Evolutionary conservation across 352 stramenopile genomes (phyloP).

Genomic region (Globisporangium carolinianum): DNA sequence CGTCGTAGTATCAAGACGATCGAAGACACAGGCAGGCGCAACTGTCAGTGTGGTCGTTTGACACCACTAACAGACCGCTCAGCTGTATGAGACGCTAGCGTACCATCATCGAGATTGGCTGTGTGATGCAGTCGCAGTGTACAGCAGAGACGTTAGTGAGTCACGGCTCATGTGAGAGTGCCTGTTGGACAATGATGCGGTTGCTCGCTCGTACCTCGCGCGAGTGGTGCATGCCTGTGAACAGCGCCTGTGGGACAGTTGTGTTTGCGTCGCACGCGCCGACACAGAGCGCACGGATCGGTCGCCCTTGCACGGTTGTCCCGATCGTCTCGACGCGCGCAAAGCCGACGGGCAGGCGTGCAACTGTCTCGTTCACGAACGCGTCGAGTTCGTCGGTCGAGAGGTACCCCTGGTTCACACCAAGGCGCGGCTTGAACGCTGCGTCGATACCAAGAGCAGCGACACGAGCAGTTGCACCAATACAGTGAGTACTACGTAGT

Average conservation of each 20-base stretch:
- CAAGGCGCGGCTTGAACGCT: slow-evolving; percentile 47
- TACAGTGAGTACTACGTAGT: too few species aligned
- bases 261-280: slow-evolving; percentile 29
- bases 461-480: background rate
- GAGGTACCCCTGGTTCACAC: slow-evolving; percentile 54
- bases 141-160: background rate
- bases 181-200: background rate
- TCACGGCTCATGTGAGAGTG: background rate
- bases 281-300: slow-evolving; percentile 61
- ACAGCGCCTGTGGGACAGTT: slow-evolving; percentile 50
- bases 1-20: background rate
- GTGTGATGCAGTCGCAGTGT: background rate
- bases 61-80: too few species aligned
- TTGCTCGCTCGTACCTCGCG: slow-evolving; percentile 38
- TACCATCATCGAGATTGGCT: slow-evolving; percentile 88
- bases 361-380: slow-evolving; percentile 39
- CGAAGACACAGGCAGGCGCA: background rate
- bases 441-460: background rate
- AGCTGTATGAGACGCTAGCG: background rate
- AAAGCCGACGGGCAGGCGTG: slow-evolving; percentile 29
- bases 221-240: slow-evolving; percentile 80
- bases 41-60: background rate
- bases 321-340: slow-evolving; percentile 53
- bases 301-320: slow-evolving; percentile 44
- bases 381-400: slow-evolving; percentile 51